Evolutionary conservation across 495 filamentous ascomycete genomes (phyloP).

Genomic region (Talaromyces thailandensis): DNA sequence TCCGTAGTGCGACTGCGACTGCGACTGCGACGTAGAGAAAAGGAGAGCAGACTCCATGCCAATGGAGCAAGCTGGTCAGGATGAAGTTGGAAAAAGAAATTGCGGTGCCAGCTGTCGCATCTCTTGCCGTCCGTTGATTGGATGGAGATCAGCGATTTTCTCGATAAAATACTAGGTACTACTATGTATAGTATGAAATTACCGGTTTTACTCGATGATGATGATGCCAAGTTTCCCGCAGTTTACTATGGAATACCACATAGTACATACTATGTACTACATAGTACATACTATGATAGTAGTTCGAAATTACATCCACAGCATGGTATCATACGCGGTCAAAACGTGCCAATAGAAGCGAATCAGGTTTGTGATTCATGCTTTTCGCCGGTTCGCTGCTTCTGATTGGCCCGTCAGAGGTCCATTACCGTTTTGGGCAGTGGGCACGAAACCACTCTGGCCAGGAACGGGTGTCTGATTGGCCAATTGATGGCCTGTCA

Average conservation of each 20-base stretch:
- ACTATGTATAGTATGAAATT: no score
- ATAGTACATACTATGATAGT: no score
- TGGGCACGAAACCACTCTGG: background rate
- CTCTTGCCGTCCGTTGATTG: background rate
- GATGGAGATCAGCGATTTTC: background rate
- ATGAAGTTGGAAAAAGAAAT: background rate
- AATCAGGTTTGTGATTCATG: background rate
- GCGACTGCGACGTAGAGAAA: background rate
- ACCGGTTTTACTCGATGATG: background rate
- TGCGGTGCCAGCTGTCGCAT: background rate
- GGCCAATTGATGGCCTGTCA: background rate
- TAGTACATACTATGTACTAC: no score
- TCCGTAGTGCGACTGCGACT: background rate
- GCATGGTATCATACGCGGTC: background rate
- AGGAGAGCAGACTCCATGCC: no score
- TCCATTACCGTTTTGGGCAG: background rate
- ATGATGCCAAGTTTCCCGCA: background rate
- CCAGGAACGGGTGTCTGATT: background rate
- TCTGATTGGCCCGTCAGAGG: background rate
- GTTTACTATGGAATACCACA: background rate
- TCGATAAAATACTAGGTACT: background rate
- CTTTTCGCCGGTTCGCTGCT: background rate
- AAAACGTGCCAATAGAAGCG: background rate
- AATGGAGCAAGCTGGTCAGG: no score
- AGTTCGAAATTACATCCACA: no score